A percentile compares a stretch with the other conserved stretches of the same genome.
phyloP scores from a whole-genome alignment of 225 moss, liverwort and hornwort species.

The Lunularia cruciata region DNA sequence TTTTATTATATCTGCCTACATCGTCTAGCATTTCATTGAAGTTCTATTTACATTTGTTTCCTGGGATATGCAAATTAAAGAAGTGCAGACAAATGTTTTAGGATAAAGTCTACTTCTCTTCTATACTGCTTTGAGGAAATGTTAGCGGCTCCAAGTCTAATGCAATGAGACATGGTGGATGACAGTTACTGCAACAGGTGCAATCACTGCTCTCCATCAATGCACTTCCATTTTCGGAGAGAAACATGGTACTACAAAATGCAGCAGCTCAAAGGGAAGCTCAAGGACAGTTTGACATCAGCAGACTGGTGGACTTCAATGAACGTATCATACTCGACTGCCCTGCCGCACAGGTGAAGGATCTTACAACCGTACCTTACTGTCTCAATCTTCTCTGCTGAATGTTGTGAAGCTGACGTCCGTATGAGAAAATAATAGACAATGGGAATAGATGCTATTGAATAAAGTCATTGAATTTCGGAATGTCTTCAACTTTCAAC shows the following conservation, averaged over 20 bases:
- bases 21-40: too few species aligned
- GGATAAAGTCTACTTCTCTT: too few species aligned
- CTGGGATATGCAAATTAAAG: too few species aligned
- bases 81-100: too few species aligned
- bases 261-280: constrained; percentile 90
- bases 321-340: constrained; percentile 77
- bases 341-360: constrained; percentile 73
- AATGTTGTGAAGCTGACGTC: too few species aligned
- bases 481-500: too few species aligned
- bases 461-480: too few species aligned
- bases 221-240: constrained; percentile 78
- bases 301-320: constrained; percentile 80
- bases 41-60: too few species aligned
- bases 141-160: not conserved
- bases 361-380: not conserved
- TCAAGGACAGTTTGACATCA: constrained; percentile 87
- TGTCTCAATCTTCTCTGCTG: too few species aligned
- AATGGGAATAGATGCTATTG: too few species aligned
- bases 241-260: constrained; percentile 96
- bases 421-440: too few species aligned
- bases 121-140: not conserved
- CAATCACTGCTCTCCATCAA: constrained; percentile 88
- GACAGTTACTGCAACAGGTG: constrained; percentile 85
- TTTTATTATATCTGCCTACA: too few species aligned
- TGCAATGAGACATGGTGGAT: constrained; percentile 13